Conservation (phyloP, 2,329 filamentous ascomycete species). For the Coniochaeta sp. region DNA sequence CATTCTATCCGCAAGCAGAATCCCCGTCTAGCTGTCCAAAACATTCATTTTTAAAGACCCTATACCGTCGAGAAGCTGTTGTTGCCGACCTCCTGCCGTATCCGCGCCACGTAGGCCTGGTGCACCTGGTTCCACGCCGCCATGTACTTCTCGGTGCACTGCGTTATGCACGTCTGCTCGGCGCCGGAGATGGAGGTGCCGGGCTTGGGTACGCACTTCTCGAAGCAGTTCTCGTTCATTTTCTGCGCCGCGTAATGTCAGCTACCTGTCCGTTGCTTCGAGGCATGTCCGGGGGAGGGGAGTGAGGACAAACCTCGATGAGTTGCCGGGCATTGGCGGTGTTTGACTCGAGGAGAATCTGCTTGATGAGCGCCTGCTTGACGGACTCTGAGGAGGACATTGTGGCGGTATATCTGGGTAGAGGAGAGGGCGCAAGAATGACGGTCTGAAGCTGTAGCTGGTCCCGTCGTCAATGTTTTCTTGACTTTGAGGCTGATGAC, state of each 20-base stretch:
- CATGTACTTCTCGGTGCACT: slow-evolving; percentile 84
- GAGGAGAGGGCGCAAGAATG: neutral
- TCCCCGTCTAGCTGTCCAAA: neutral
- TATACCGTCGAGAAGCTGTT: slow-evolving; percentile 6
- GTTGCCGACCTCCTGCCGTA: slow-evolving; percentile 50
- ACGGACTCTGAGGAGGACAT: slow-evolving; percentile 50
- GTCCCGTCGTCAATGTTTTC: neutral
- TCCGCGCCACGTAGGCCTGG: slow-evolving; percentile 56
- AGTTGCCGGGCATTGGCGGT: slow-evolving; percentile 62
- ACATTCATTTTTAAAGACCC: neutral
- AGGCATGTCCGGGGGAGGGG: neutral
- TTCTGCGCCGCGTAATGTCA: slow-evolving; percentile 48
- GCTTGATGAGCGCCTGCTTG: slow-evolving; percentile 58
- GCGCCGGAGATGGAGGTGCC: slow-evolving; percentile 57
- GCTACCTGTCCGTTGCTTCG: neutral
- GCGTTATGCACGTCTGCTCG: slow-evolving; percentile 65
- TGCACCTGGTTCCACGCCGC: slow-evolving; percentile 70
- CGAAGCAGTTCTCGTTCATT: slow-evolving; percentile 76
- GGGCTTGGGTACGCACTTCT: slow-evolving; percentile 67
- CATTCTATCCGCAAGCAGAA: neutral
- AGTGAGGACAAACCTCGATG: slow-evolving; percentile 51
- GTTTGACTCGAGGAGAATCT: slow-evolving; percentile 57
- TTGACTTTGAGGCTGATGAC: neutral
- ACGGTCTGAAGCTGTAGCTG: neutral
- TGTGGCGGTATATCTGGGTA: slow-evolving; percentile 17